Base-by-base conservation (phyloP, 2,329 filamentous ascomycete species). In the Achaetomium macrosporum region DNA sequence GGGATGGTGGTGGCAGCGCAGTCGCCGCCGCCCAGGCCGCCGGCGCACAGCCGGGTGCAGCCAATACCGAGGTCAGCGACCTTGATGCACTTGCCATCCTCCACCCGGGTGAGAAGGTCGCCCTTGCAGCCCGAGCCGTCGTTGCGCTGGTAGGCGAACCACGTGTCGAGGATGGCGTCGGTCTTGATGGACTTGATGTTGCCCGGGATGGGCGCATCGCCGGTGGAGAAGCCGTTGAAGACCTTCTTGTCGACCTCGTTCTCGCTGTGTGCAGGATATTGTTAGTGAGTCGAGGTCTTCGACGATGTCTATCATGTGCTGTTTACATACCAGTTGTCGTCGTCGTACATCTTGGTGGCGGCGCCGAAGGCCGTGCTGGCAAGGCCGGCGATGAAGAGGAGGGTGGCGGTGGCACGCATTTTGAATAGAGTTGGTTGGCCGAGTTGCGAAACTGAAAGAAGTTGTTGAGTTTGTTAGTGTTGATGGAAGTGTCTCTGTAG, bases 321-420 rank as follows among this genome's bases (percentile, higher is more conserved):
- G 4, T 25, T 25, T 25, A 42, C 45, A 17, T 53, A 57, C 53
- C 53, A 55, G 42, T 49, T 55, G 40, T 52, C 53, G 19, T 57
- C 56, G 33, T 44, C 44, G 41, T 42, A 57, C 40, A 53, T 42
- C 19, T 53, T 53, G 36, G 53, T 56, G 12, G 53, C 53, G 13
- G 56, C 56, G 31, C 53, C 56, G 11, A 55, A 44, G 41, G 53
- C 53, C n/a, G 56, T 57, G 53, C 42, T 40, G 19, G 54, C 50
- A 16, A 57, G 50, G 40, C 49, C 35, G 43, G 50, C 56, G 36
- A 56, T 30, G 35, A 57, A 53, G 47, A 57, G 17, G 56, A 57
- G 15, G 36, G 53, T 49, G 20, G 56, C 44, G 9, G 53, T 44
- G 47, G 56, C 50, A 45, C 53, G 53, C 56, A 57, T 57, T 19